Evolutionary conservation across 2,329 filamentous ascomycete genomes (phyloP).

Genomic region (Xylaria arbuscula): DNA sequence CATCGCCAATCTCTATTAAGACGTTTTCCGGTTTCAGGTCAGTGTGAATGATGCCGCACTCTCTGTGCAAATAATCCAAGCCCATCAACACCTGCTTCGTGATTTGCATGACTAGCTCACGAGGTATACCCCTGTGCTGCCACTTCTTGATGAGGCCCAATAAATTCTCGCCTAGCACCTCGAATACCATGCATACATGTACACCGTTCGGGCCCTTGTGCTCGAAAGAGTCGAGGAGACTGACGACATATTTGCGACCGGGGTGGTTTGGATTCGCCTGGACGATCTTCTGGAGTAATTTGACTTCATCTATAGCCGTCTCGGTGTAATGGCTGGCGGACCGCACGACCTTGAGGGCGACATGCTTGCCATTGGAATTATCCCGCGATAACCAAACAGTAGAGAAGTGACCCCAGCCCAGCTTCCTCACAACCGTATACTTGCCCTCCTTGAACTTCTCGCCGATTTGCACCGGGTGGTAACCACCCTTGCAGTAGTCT

Average conservation of each 20-base stretch:
- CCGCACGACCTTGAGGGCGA: slow-evolving; percentile 96
- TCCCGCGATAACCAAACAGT: slow-evolving; percentile 89
- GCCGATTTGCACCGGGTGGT: slow-evolving; percentile 93
- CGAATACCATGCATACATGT: slow-evolving; percentile 99
- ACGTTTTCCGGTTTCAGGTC: slow-evolving; percentile 98
- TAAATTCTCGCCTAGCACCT: slow-evolving; percentile 95
- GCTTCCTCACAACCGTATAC: slow-evolving; percentile 95
- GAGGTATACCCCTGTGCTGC: slow-evolving; percentile 97
- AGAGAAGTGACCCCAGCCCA: slow-evolving; percentile 99
- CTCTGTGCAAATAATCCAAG: slow-evolving; percentile 94
- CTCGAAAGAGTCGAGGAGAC: slow-evolving; percentile 94
- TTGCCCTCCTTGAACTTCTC: slow-evolving; percentile 98
- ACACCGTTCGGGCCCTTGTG: slow-evolving; percentile 96
- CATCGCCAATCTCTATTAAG: slow-evolving; percentile 97
- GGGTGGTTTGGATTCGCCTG: slow-evolving; percentile 95
- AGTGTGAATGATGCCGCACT: slow-evolving; percentile 99
- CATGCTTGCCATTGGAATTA: slow-evolving; percentile 89
- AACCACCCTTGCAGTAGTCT: slow-evolving; percentile 99
- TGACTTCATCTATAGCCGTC: slow-evolving; percentile 98
- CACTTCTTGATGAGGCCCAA: slow-evolving; percentile 96
- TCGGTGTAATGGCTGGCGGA: slow-evolving; percentile 99
- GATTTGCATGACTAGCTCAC: slow-evolving; percentile 97
- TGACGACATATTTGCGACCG: slow-evolving; percentile 94
- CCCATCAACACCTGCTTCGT: slow-evolving; percentile 97
- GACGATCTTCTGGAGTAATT: slow-evolving; percentile 95